Evolutionary conservation across 1,139 yeast species (phyloP).

Genomic region (Magnusiomyces clavatus): DNA sequence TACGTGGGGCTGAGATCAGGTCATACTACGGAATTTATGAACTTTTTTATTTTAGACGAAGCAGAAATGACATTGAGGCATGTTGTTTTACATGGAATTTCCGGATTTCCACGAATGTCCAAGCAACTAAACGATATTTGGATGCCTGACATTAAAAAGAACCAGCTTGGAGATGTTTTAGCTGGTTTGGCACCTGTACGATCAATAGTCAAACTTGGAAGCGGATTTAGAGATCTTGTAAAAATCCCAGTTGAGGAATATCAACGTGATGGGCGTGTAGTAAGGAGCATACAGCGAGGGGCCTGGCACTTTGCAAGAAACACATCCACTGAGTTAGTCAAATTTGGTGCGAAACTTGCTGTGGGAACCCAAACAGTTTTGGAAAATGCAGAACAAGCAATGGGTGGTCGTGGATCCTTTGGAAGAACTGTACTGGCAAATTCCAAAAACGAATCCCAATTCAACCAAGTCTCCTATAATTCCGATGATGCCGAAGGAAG

Average conservation of each 20-base stretch:
- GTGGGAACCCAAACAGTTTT: conserved; percentile 81
- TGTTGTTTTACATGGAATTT: conserved; percentile 62
- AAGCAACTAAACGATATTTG: conserved; percentile 55
- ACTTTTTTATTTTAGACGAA: conserved; percentile 81
- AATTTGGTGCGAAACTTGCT: conserved; percentile 77
- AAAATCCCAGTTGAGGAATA: conserved; percentile 71
- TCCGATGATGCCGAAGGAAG: conserved; percentile 25
- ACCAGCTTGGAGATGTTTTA: conserved; percentile 70
- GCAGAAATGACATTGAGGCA: conserved; percentile 60
- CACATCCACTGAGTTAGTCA: conserved; percentile 73
- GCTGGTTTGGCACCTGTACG: conserved; percentile 80
- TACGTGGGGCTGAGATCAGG: conserved; percentile 81
- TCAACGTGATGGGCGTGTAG: conserved; percentile 59
- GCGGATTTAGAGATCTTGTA: conserved; percentile 67
- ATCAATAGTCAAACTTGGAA: conserved; percentile 69
- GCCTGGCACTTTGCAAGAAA: conserved; percentile 69
- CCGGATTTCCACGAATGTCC: conserved; percentile 60
- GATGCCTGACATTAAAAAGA: conserved; percentile 78
- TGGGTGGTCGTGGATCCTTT: conserved; percentile 60
- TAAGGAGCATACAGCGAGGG: conserved; percentile 70
- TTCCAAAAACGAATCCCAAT: too few relatives aligned
- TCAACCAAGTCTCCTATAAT: too few relatives aligned
- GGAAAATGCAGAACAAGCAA: conserved; percentile 69
- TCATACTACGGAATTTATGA: conserved; percentile 76
- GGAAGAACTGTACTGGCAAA: conserved; percentile 20